A percentile compares a stretch with the other conserved stretches of the same genome.
These are phyloP conservation scores for Nigrospora osmanthi DNA, from an alignment of 2,329 filamentous ascomycete species.

Conservation along the genomic window DNA sequence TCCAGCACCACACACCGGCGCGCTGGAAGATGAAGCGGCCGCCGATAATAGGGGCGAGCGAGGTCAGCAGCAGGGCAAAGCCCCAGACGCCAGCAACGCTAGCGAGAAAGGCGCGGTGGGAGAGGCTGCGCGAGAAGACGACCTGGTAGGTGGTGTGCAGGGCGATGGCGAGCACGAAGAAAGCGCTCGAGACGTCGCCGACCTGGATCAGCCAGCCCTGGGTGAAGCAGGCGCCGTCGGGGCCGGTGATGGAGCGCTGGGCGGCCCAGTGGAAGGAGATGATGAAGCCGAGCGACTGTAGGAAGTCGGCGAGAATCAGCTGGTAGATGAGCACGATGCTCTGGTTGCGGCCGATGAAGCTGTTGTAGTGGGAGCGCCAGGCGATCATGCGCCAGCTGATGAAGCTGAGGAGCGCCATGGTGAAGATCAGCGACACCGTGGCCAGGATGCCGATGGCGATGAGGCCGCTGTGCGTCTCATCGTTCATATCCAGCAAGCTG, in stretches of 20 bases:
- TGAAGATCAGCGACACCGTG: slow-evolving; percentile 35
- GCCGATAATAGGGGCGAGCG: slow-evolving; percentile 35
- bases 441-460: slow-evolving; percentile 35
- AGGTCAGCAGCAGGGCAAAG: slow-evolving; percentile 33
- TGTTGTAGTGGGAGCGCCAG: slow-evolving; percentile 23
- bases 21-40: slow-evolving; percentile 35
- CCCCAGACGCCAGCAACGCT: slow-evolving; percentile 30
- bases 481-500: slow-evolving; percentile 11
- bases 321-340: slow-evolving; percentile 48
- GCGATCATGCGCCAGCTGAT: slow-evolving; percentile 37
- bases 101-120: slow-evolving; percentile 27
- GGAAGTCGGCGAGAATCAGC: slow-evolving; percentile 41
- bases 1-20: slow-evolving; percentile 50
- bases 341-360: slow-evolving; percentile 31
- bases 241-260: slow-evolving; percentile 33
- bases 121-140: slow-evolving; percentile 32
- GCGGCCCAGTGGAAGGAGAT: slow-evolving; percentile 43
- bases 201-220: slow-evolving; percentile 49
- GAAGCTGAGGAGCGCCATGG: slow-evolving; percentile 30
- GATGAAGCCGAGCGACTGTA: slow-evolving; percentile 40
- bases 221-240: slow-evolving; percentile 37
- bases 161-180: slow-evolving; percentile 46
- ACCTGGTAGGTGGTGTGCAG: slow-evolving; percentile 46
- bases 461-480: slow-evolving; percentile 22
- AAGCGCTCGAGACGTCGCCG: slow-evolving; percentile 42